Percentiles rank a stretch among this genome's conserved stretches.
phyloP scores from a whole-genome alignment of 371 early-diverging fungal genomes.

The Lichtheimia corymbifera region DNA sequence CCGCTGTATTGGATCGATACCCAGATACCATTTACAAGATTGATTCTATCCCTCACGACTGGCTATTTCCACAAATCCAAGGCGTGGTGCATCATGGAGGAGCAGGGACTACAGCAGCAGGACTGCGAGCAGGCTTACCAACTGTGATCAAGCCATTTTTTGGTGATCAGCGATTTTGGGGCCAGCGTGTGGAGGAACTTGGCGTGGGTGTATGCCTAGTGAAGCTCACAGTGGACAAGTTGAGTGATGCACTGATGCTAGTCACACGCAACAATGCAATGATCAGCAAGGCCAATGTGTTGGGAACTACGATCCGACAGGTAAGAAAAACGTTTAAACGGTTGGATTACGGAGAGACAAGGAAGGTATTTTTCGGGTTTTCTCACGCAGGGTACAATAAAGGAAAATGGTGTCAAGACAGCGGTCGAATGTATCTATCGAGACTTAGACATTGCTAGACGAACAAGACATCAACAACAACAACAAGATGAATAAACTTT shows the following conservation, averaged over 20 bases:
- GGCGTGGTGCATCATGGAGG: slow-evolving; percentile 89
- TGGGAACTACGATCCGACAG: slow-evolving; percentile 61
- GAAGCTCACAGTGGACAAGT: slow-evolving; percentile 54
- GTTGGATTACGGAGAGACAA: neutral
- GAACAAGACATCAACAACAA: slow-evolving; percentile 8
- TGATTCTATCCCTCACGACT: slow-evolving; percentile 80
- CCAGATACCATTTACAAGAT: slow-evolving; percentile 55
- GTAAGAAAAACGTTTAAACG: slow-evolving; percentile 18
- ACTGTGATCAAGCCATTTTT: slow-evolving; percentile 83
- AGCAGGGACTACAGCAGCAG: slow-evolving; percentile 85
- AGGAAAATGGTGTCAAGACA: slow-evolving; percentile 65
- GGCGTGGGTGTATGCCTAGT: slow-evolving; percentile 64
- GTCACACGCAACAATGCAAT: slow-evolving; percentile 66
- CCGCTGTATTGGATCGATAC: slow-evolving; percentile 27
- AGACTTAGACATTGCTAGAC: slow-evolving; percentile 55
- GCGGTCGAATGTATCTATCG: slow-evolving; percentile 66
- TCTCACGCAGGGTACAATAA: neutral
- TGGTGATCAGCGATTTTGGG: slow-evolving; percentile 87
- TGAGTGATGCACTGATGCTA: slow-evolving; percentile 51
- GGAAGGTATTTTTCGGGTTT: slow-evolving; percentile 5
- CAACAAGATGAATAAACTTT: too few species aligned
- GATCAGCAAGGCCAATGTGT: slow-evolving; percentile 51
- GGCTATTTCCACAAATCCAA: slow-evolving; percentile 77
- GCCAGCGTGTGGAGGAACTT: slow-evolving; percentile 63
- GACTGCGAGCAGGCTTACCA: slow-evolving; percentile 73